A percentile compares a stretch with the other conserved stretches of the same genome.
Evolutionary conservation across 1,139 yeast genomes (phyloP).

Genomic region (Suhomyces terraborum): DNA sequence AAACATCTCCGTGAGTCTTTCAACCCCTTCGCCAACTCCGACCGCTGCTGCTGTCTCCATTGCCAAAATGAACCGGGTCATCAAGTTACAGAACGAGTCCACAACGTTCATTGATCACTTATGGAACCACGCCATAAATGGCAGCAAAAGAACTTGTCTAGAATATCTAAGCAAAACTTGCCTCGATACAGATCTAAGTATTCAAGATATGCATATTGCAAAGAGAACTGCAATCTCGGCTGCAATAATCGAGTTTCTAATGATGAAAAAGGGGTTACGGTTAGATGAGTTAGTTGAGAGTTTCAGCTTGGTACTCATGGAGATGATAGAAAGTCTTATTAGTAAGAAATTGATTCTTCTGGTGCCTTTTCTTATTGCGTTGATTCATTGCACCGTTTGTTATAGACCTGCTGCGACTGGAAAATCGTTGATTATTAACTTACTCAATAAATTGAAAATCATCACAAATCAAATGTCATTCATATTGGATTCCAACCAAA

Average conservation of each 20-base stretch:
- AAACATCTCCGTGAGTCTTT: slow-evolving; percentile 6
- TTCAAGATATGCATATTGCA: slow-evolving; percentile 32
- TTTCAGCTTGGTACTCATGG: slow-evolving; percentile 44
- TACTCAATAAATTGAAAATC: slow-evolving; percentile 23
- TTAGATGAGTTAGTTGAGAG: slow-evolving; percentile 46
- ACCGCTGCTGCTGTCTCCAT: neutral
- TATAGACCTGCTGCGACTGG: slow-evolving; percentile 61
- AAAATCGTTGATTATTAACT: slow-evolving; percentile 26
- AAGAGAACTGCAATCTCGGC: slow-evolving; percentile 36
- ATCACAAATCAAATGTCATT: slow-evolving; percentile 26
- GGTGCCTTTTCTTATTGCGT: slow-evolving; percentile 56
- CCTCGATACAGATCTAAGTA: slow-evolving; percentile 34
- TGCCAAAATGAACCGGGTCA: slow-evolving; percentile 15
- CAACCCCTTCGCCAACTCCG: slow-evolving; percentile 4
- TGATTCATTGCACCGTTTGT: slow-evolving; percentile 53
- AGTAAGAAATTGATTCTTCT: slow-evolving; percentile 32
- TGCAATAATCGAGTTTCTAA: slow-evolving; percentile 37
- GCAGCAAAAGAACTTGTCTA: slow-evolving; percentile 50
- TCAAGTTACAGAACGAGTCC: slow-evolving; percentile 38
- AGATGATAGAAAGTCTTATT: slow-evolving; percentile 31
- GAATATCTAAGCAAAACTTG: slow-evolving; percentile 51
- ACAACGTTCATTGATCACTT: slow-evolving; percentile 38
- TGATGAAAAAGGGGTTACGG: slow-evolving; percentile 43
- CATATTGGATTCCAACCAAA: slow-evolving; percentile 31
- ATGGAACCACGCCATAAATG: slow-evolving; percentile 49